These are phyloP conservation scores for Cladobotryum protrusum DNA, from an alignment of 2,329 filamentous ascomycete species.

Conservation along the genomic window DNA sequence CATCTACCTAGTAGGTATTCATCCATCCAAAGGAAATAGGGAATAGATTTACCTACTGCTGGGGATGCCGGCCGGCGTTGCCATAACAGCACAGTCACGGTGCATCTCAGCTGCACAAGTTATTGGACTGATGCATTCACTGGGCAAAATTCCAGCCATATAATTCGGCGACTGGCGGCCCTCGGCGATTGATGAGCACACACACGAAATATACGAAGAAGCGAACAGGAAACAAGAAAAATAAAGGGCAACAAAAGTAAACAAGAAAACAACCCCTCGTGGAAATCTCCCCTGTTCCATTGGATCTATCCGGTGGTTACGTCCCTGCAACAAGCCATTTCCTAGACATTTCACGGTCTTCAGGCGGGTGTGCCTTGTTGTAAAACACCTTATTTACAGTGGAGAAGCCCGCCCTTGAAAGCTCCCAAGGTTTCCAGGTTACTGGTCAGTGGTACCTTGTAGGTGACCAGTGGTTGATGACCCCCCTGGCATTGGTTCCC, in stretches of 20 bases:
- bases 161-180: not conserved
- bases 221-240: not conserved
- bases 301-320: not conserved
- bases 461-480: not conserved
- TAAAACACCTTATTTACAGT: not conserved
- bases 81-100: not conserved
- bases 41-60: too few relatives aligned
- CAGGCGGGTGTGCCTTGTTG: not conserved
- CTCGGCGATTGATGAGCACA: not conserved
- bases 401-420: too few relatives aligned
- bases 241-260: not conserved
- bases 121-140: constrained; percentile 3
- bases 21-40: too few relatives aligned
- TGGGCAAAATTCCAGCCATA: not conserved
- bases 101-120: not conserved
- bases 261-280: too few relatives aligned
- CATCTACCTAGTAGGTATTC: too few relatives aligned
- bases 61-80: not conserved
- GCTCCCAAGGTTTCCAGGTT: too few relatives aligned
- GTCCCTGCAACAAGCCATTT: not conserved
- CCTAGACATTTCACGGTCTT: not conserved
- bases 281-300: not conserved
- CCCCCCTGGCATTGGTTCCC: constrained; percentile 4
- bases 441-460: not conserved
- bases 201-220: not conserved